Evolutionary conservation across 495 filamentous ascomycete genomes (phyloP).

Genomic region (Endocarpon pusillum): DNA sequence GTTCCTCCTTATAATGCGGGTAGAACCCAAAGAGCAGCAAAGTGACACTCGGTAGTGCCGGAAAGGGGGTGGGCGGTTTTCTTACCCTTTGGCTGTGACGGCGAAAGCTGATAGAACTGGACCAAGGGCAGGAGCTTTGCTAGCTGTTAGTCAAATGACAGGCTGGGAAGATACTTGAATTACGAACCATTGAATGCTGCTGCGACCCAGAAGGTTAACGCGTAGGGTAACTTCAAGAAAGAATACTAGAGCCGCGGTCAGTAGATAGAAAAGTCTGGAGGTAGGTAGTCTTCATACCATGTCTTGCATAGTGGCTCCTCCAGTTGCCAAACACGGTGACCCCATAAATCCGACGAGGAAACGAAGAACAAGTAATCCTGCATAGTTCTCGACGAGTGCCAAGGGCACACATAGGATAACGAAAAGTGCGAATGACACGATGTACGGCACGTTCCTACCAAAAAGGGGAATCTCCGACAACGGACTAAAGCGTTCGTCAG

Average conservation of each 20-base stretch:
- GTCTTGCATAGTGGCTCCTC: slow-evolving; percentile 18
- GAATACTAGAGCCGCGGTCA: slow-evolving; percentile 2
- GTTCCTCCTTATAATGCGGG: no score
- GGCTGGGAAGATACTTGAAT: no score
- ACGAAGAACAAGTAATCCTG: slow-evolving; percentile 15
- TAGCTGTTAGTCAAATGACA: no score
- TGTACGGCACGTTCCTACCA: slow-evolving; percentile 17
- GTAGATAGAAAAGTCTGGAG: neutral
- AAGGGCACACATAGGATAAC: slow-evolving; percentile 13
- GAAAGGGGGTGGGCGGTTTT: no score
- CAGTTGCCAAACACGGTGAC: slow-evolving; percentile 17
- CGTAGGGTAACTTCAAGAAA: slow-evolving; percentile 6
- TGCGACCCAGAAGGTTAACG: slow-evolving; percentile 12
- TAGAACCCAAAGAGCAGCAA: no score
- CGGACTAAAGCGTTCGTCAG: slow-evolving; percentile 4
- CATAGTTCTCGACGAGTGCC: slow-evolving; percentile 15
- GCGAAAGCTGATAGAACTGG: slow-evolving; percentile 18
- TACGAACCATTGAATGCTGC: slow-evolving; percentile 13
- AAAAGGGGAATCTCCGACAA: slow-evolving; percentile 14
- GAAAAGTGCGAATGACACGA: slow-evolving; percentile 14
- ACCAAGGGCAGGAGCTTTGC: slow-evolving; percentile 16
- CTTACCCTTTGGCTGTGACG: slow-evolving; percentile 15
- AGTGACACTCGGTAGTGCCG: no score
- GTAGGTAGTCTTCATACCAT: slow-evolving; percentile 4
- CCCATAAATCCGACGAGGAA: slow-evolving; percentile 19